A percentile compares a stretch with the other conserved stretches of the same genome.
Evolutionary conservation across 164 flowering plant genomes (phyloP).

Genomic region (Vitis vinifera): DNA sequence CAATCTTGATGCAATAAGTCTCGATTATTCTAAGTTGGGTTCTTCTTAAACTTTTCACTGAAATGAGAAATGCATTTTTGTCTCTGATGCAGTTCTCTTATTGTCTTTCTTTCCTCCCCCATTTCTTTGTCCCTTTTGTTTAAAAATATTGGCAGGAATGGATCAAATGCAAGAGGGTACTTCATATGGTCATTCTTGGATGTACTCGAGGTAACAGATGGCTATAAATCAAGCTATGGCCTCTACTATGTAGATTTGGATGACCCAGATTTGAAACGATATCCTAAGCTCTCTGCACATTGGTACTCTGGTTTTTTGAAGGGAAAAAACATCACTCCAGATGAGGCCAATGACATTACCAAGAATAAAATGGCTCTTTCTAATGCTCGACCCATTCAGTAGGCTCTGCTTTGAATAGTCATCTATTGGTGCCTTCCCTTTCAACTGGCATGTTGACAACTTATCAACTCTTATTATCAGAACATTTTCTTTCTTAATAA

Average conservation of each 20-base stretch:
- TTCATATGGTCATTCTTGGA: constrained; percentile 54
- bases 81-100: too few species aligned
- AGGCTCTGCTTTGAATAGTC: background rate
- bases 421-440: background rate
- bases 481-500: too few species aligned
- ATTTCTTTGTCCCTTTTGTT: background rate
- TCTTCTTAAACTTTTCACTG: too few species aligned
- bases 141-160: constrained; percentile 33
- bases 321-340: constrained; percentile 25
- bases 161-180: constrained; percentile 49
- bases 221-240: constrained; percentile 31
- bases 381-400: constrained; percentile 2
- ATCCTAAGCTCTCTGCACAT: constrained; percentile 42
- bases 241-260: constrained; percentile 43
- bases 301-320: constrained; percentile 51
- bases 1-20: background rate
- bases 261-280: constrained; percentile 37
- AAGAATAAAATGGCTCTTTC: constrained; percentile 3
- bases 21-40: background rate
- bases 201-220: constrained; percentile 35
- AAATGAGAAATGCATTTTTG: too few species aligned
- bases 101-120: background rate
- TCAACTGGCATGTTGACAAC: too few species aligned
- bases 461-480: too few species aligned
- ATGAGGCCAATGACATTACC: background rate